Conservation (phyloP, 345 rosid genomes). For the Aethionema arabicum region DNA sequence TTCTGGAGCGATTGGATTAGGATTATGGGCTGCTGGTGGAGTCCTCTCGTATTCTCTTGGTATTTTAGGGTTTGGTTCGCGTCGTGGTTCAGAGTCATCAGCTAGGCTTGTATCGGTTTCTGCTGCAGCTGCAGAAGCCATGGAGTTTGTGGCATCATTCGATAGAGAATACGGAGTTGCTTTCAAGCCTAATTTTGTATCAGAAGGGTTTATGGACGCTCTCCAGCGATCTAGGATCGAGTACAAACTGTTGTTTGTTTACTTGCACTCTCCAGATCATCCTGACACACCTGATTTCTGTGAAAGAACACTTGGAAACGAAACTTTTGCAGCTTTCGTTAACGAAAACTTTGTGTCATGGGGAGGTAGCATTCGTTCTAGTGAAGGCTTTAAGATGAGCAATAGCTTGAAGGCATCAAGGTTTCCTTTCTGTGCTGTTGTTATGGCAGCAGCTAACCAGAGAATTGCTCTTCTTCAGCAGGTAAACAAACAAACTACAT, state of each 20-base stretch:
- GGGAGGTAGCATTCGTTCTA: slow-evolving; percentile 94
- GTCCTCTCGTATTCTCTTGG: slow-evolving; percentile 82
- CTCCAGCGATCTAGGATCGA: slow-evolving; percentile 73
- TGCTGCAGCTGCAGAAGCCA: slow-evolving; percentile 70
- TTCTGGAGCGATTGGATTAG: slow-evolving; percentile 88
- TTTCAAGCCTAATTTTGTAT: slow-evolving; percentile 63
- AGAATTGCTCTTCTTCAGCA: slow-evolving; percentile 93
- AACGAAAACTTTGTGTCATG: slow-evolving; percentile 91
- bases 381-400: slow-evolving; percentile 99
- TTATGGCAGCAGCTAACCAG: slow-evolving; percentile 93
- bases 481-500: slow-evolving; percentile 41
- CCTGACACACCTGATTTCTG: slow-evolving; percentile 83
- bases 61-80: slow-evolving; percentile 66
- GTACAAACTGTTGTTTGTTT: slow-evolving; percentile 79
- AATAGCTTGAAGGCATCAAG: slow-evolving; percentile 95
- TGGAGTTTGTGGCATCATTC: slow-evolving; percentile 65
- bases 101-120: slow-evolving; percentile 57
- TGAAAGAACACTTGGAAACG: slow-evolving; percentile 67
- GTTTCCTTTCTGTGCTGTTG: slow-evolving; percentile 92
- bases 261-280: slow-evolving; percentile 97
- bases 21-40: slow-evolving; percentile 96
- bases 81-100: slow-evolving; percentile 50
- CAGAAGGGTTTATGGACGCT: slow-evolving; percentile 95
- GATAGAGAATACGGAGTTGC: slow-evolving; percentile 71
- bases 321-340: slow-evolving; percentile 58